phyloP scores from a whole-genome alignment of 2,329 filamentous ascomycete genomes.

The Botrytis galanthina region DNA sequence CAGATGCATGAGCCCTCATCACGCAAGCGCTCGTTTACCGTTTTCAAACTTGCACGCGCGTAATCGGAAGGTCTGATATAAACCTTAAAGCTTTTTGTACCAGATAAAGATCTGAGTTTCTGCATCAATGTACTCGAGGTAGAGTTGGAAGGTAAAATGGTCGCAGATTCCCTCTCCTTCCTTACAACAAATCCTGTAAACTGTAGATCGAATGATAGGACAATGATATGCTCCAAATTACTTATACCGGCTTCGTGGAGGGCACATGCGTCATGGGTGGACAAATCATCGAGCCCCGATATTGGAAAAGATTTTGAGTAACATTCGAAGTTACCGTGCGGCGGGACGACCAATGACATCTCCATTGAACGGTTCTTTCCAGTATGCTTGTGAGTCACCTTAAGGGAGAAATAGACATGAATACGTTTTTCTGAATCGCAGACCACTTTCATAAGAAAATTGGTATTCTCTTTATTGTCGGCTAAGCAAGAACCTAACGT shows the following conservation, averaged over 20 bases:
- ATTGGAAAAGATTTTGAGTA: background rate
- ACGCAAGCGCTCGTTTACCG: background rate
- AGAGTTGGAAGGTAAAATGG: background rate
- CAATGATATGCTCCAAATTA: background rate
- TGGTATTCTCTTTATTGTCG: background rate
- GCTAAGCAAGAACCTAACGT: background rate
- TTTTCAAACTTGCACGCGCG: background rate
- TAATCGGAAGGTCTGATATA: background rate
- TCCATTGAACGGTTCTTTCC: background rate
- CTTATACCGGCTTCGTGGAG: slow-evolving; percentile 1
- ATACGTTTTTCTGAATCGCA: background rate
- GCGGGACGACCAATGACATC: background rate
- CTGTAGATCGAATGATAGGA: background rate
- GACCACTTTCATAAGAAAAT: background rate
- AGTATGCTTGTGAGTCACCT: background rate
- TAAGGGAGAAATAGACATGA: background rate
- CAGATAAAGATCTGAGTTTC: background rate
- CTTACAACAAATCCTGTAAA: background rate
- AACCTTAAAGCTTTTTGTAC: background rate
- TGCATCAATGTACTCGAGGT: background rate
- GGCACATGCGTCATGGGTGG: background rate
- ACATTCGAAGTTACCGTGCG: background rate
- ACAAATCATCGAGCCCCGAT: background rate
- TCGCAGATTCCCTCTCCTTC: background rate
- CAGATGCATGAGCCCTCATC: background rate